Percentiles rank a stretch among this genome's conserved stretches.
Conservation (phyloP, 2,329 filamentous ascomycete genomes). For the Aspergillus quadricinctus region DNA sequence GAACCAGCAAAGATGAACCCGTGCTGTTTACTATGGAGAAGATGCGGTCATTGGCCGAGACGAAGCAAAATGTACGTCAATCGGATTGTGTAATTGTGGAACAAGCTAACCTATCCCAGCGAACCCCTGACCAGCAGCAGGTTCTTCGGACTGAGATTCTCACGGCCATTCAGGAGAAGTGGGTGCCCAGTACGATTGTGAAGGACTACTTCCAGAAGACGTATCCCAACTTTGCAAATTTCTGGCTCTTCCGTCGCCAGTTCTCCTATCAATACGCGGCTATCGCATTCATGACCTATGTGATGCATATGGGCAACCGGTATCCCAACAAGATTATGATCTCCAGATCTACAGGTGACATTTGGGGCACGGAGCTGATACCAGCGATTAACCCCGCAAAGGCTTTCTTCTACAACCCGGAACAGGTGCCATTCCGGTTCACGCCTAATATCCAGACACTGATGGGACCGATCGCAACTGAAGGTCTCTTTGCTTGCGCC, state of each 20-base stretch:
- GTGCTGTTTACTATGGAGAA: conserved; percentile 95
- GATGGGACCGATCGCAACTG: conserved; percentile 91
- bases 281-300: conserved; percentile 97
- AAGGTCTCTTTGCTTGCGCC: conserved; percentile 91
- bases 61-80: conserved; percentile 51
- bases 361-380: conserved; percentile 94
- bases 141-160: conserved; percentile 85
- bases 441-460: conserved; percentile 94
- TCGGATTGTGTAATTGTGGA: not conserved
- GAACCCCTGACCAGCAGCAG: conserved; percentile 61
- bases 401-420: conserved; percentile 89
- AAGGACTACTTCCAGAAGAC: conserved; percentile 85
- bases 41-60: conserved; percentile 69
- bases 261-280: conserved; percentile 95
- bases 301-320: conserved; percentile 93
- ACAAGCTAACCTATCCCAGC: conserved; percentile 31
- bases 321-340: conserved; percentile 96
- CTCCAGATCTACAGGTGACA: conserved; percentile 78
- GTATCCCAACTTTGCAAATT: conserved; percentile 86
- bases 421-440: conserved; percentile 93
- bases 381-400: conserved; percentile 80
- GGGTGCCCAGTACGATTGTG: conserved; percentile 76
- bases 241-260: conserved; percentile 97
- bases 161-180: conserved; percentile 88
- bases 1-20: conserved; percentile 90